Evolutionary conservation across 2,329 filamentous ascomycete species (phyloP), one percentile per base, ranked within the genome.

Genomic region (Lizonia empirigonia): DNA sequence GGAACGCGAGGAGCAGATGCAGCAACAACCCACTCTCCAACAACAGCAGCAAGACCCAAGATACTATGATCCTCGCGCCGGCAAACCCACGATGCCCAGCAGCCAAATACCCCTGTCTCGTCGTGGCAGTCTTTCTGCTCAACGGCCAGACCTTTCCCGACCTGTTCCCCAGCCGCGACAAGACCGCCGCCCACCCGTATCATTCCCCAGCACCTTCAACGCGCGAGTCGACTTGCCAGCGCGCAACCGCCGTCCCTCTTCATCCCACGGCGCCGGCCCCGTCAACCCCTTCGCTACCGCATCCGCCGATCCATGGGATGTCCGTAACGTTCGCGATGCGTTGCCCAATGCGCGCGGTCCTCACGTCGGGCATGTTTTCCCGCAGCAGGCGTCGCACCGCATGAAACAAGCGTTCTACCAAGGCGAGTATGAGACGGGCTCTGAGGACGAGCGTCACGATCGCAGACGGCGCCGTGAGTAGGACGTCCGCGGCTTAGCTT

Each of bases 41-140:
- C 50, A 60, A 23, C 60, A 64, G 39, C 68, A 70, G 37, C 48
- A 63, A 55, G 50, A 60, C 44, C 20, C 39, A 44, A 10, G 41
- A 13, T 68, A 68, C 48, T 70, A 58, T 32, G 56, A 67, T 29
- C 65, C 62, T 7, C 63, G 63, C 23, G 58, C 58, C 12, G 59
- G 50, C 0, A 38, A 55, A 22, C 46, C 56, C 4, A 49, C 53
- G 3, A 41, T 53, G 40, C 48, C 38, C 13, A 57, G 19, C 51
- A 46, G 13, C 35, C 45, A 35, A 29, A 15, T 15, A 3, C 15
- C 33, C 3, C 15, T 41, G 1, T 5, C 30, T 10, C 44, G 44
- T 10, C 42, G 50, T 8, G n/a, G 8, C 15, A 53, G 39, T n/a
- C 34, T 26, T 1, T 35, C 44, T 18, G 16, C 12, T 20, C 44